Conservation (phyloP, 2,329 filamentous ascomycete species). For the Venturia carpophila region DNA sequence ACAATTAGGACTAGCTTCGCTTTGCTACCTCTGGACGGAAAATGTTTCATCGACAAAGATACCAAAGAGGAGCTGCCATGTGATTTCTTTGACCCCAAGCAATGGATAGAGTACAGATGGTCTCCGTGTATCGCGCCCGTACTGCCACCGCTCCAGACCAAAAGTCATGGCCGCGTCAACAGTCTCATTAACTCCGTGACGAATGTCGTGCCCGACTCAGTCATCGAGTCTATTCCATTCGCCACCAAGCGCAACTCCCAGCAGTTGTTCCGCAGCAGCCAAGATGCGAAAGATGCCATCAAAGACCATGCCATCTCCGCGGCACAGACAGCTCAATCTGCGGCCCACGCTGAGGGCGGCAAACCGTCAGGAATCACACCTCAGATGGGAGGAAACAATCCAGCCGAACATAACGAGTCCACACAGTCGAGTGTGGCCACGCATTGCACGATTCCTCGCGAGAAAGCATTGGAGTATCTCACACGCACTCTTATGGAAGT, state of each 20-base stretch:
- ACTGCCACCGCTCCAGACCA: slow-evolving; percentile 47
- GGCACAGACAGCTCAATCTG: slow-evolving; percentile 14
- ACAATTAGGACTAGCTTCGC: slow-evolving; percentile 79
- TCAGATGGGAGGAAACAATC: slow-evolving; percentile 37
- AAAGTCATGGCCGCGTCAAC: slow-evolving; percentile 33
- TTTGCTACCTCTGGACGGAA: slow-evolving; percentile 76
- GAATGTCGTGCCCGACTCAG: slow-evolving; percentile 36
- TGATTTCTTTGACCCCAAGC: slow-evolving; percentile 72
- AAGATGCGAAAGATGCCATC: slow-evolving; percentile 1
- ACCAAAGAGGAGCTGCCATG: slow-evolving; percentile 74
- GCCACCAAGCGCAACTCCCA: slow-evolving; percentile 29
- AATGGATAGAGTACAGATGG: slow-evolving; percentile 55
- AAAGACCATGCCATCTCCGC: slow-evolving; percentile 12
- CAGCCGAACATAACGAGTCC: slow-evolving; percentile 22
- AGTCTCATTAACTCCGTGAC: slow-evolving; percentile 42
- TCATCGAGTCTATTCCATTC: slow-evolving; percentile 20
- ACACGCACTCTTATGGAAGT: slow-evolving; percentile 63
- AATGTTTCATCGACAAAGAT: slow-evolving; percentile 76
- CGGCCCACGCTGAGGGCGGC: slow-evolving; percentile 26
- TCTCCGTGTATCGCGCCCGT: slow-evolving; percentile 69
- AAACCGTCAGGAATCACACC: slow-evolving; percentile 36
- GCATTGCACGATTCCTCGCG: slow-evolving; percentile 47
- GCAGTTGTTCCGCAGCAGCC: slow-evolving; percentile 29
- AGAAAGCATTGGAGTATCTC: slow-evolving; percentile 59
- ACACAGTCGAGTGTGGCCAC: slow-evolving; percentile 27